phyloP scores from a whole-genome alignment of 805 yeast genomes.

The Saccharomycopsis synnaedendra region DNA sequence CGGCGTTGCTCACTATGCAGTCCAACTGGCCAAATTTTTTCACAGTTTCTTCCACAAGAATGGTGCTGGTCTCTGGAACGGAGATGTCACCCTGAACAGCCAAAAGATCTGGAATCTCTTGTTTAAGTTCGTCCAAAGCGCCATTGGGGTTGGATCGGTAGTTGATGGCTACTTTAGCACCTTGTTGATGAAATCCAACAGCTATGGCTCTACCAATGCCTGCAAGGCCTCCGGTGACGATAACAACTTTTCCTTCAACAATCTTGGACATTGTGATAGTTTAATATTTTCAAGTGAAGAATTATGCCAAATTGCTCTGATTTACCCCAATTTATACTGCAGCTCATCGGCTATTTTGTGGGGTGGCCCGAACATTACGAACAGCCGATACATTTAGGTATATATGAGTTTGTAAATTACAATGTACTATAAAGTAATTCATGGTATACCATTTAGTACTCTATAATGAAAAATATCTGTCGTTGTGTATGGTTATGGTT shows the following conservation, averaged over 20 bases:
- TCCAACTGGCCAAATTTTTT: conserved; percentile 29
- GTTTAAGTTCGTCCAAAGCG: conserved; percentile 16
- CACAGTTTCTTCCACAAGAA: conserved; percentile 24
- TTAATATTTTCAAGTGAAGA: neutral
- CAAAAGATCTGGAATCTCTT: conserved; percentile 18
- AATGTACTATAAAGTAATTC: too few species aligned
- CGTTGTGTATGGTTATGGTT: too few species aligned
- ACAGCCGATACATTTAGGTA: too few species aligned
- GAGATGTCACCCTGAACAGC: conserved; percentile 36
- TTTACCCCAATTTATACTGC: too few species aligned
- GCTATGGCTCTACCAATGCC: conserved; percentile 38
- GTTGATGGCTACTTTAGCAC: conserved; percentile 31
- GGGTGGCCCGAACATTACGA: too few species aligned
- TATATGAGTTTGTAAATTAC: too few species aligned
- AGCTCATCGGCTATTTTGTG: too few species aligned
- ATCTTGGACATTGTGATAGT: conserved; percentile 6
- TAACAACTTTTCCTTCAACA: conserved; percentile 27
- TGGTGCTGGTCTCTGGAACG: conserved; percentile 26
- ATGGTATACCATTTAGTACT: too few species aligned
- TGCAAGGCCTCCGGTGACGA: conserved; percentile 34
- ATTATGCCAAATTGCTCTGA: too few species aligned
- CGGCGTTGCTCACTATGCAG: conserved; percentile 35
- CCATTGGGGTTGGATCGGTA: conserved; percentile 20
- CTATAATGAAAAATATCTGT: too few species aligned
- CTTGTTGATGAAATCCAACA: conserved; percentile 28